Evolutionary conservation across 2,329 filamentous ascomycete species (phyloP).

Genomic region (Ophiosphaerella korrae): DNA sequence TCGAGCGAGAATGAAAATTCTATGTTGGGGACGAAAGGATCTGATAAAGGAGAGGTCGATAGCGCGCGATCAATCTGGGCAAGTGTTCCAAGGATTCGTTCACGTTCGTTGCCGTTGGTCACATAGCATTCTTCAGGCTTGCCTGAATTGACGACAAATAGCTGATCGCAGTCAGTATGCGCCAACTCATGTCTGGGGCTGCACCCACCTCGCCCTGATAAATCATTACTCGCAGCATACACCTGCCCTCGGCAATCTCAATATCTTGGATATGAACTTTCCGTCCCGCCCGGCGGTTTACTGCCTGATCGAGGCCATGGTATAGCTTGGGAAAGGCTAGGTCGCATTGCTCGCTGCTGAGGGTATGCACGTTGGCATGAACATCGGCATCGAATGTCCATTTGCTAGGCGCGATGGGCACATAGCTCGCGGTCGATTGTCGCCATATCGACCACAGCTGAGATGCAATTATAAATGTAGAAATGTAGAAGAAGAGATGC

Average conservation of each 20-base stretch:
- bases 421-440: slow-evolving; percentile 25
- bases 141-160: slow-evolving; percentile 39
- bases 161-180: slow-evolving; percentile 20
- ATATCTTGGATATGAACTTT: slow-evolving; percentile 38
- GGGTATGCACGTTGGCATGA: slow-evolving; percentile 40
- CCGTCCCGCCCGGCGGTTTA: slow-evolving; percentile 28
- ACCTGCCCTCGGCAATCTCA: slow-evolving; percentile 34
- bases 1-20: slow-evolving; percentile 42
- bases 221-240: slow-evolving; percentile 40
- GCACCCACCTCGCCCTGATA: slow-evolving; percentile 37
- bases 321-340: slow-evolving; percentile 41
- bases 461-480: slow-evolving; percentile 34
- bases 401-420: slow-evolving; percentile 15
- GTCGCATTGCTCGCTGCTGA: slow-evolving; percentile 41
- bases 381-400: slow-evolving; percentile 37
- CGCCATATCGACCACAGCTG: slow-evolving; percentile 38
- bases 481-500: slow-evolving; percentile 37
- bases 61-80: slow-evolving; percentile 41
- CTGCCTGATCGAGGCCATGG: slow-evolving; percentile 33
- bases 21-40: slow-evolving; percentile 37
- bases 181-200: background rate
- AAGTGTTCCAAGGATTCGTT: slow-evolving; percentile 41
- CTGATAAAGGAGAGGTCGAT: slow-evolving; percentile 29
- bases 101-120: slow-evolving; percentile 41
- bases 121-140: slow-evolving; percentile 41